Conservation (phyloP, 441 rosid species). For the Corymbia calophylla region DNA sequence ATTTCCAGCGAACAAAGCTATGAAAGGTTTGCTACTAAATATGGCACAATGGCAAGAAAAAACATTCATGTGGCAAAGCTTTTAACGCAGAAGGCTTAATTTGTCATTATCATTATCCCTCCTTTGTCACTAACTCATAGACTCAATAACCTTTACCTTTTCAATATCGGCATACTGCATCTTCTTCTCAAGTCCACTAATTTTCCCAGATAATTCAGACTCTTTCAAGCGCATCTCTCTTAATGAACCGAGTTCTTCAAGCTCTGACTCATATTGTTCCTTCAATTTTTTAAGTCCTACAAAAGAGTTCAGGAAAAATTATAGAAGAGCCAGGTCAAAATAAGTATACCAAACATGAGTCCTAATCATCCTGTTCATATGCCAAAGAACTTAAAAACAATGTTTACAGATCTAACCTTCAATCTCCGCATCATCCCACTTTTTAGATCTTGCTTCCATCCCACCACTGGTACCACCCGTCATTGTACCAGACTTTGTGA, state of each 20-base stretch:
- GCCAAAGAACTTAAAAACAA: neutral
- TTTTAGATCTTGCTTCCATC: conserved; percentile 96
- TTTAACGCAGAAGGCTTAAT: neutral
- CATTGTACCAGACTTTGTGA: conserved; percentile 97
- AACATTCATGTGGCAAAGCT: neutral
- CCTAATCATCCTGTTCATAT: neutral
- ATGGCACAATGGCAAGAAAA: neutral
- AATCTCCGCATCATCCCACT: conserved; percentile 98
- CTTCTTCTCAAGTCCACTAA: conserved; percentile 97
- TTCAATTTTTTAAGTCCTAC: conserved; percentile 70
- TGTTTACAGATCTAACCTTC: conserved; percentile 53
- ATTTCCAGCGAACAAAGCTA: neutral
- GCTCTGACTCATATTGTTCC: conserved; percentile 75
- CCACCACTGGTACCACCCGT: conserved; percentile 99
- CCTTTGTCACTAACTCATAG: neutral
- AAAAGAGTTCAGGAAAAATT: neutral
- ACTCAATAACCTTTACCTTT: conserved; percentile 40
- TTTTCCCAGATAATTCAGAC: conserved; percentile 91
- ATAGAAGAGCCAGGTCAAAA: neutral
- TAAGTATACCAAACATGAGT: neutral
- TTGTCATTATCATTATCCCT: neutral
- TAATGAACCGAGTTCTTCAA: conserved; percentile 86
- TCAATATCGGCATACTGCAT: conserved; percentile 96
- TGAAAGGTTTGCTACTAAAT: neutral
- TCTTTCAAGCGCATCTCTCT: conserved; percentile 95